A percentile compares a stretch with the other conserved stretches of the same genome.
phyloP scores from a whole-genome alignment of 495 filamentous ascomycete genomes.

The Penicillium diatomitis region DNA sequence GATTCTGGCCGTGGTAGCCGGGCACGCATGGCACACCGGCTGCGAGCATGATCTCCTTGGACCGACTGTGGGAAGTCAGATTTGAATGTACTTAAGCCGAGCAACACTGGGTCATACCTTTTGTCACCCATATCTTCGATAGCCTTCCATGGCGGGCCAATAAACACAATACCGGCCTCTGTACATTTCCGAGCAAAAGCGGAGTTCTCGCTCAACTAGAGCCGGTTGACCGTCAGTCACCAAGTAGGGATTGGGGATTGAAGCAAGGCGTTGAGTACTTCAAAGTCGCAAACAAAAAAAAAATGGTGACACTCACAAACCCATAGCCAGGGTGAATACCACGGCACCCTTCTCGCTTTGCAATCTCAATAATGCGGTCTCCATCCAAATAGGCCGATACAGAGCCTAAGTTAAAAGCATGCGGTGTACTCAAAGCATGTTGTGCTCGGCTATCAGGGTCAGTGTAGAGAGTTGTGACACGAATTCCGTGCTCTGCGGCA shows the following conservation, averaged over 20 bases:
- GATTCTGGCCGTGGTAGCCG: constrained; percentile 85
- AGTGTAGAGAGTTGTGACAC: constrained; percentile 90
- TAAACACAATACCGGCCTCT: constrained; percentile 87
- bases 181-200: constrained; percentile 81
- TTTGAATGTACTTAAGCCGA: no score
- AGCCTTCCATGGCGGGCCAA: constrained; percentile 83
- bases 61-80: constrained; percentile 38
- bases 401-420: constrained; percentile 72
- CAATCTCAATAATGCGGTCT: constrained; percentile 79
- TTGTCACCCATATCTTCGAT: constrained; percentile 99
- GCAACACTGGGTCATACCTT: constrained; percentile 37
- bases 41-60: constrained; percentile 90
- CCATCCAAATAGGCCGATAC: constrained; percentile 84
- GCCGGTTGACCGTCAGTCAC: no score
- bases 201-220: constrained; percentile 75
- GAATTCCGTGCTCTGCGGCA: constrained; percentile 78
- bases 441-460: constrained; percentile 81
- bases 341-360: constrained; percentile 74
- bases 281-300: neutral
- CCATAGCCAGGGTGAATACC: constrained; percentile 96
- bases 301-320: constrained; percentile 49
- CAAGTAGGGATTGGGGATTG: neutral
- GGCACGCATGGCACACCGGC: constrained; percentile 94
- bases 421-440: constrained; percentile 77
- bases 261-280: neutral